Evolutionary conservation across 73 alveolate species (phyloP).

Genomic region (Paraurostyla sp.): DNA sequence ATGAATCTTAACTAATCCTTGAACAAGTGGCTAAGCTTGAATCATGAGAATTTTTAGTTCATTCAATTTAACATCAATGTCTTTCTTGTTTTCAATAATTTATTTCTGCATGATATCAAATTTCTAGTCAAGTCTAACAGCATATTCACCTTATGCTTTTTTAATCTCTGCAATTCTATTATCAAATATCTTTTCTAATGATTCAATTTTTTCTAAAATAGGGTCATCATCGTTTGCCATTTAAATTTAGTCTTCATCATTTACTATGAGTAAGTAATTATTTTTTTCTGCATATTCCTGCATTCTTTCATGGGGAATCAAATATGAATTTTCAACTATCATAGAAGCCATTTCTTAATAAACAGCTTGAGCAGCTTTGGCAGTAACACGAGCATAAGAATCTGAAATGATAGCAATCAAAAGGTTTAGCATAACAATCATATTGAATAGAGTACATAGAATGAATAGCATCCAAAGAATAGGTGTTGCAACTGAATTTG

Average conservation of each 20-base stretch:
- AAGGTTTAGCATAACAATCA: constrained; percentile 67
- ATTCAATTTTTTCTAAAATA: not conserved
- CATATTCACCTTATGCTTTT: not conserved
- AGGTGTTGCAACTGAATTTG: not conserved
- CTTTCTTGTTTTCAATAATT: not conserved
- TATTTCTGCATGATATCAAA: not conserved
- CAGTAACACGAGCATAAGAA: constrained; percentile 39
- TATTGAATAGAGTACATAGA: constrained; percentile 51
- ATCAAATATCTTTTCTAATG: not conserved
- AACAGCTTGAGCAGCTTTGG: not conserved
- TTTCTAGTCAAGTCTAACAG: not conserved
- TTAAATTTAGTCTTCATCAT: not conserved
- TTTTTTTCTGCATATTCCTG: not conserved
- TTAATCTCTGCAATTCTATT: not conserved
- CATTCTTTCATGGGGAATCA: constrained; percentile 30
- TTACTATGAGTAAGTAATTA: constrained; percentile 20
- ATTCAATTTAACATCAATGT: not conserved
- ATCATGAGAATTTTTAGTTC: not conserved
- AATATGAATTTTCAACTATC: constrained; percentile 57
- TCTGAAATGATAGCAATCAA: constrained; percentile 65
- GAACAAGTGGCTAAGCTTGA: not conserved
- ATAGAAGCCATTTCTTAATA: constrained; percentile 55
- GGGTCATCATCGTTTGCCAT: not conserved
- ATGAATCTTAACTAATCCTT: not conserved
- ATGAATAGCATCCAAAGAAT: constrained; percentile 18